Evolutionary conservation across 495 filamentous ascomycete species (phyloP).

Genomic region (Acidiella bohemica): DNA sequence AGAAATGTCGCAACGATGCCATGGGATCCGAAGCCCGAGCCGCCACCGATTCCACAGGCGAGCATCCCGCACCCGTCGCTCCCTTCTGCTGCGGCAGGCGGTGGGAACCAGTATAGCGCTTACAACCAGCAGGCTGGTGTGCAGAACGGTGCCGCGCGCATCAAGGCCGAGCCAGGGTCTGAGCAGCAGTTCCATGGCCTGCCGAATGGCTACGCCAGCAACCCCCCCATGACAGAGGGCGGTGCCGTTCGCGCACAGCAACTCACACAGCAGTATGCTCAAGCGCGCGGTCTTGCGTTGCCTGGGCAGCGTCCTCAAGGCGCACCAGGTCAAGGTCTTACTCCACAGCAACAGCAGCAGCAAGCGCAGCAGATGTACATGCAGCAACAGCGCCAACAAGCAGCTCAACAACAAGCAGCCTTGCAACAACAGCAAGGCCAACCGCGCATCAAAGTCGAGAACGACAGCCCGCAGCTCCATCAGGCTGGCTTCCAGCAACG

Average conservation of each 20-base stretch:
- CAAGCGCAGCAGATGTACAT: constrained; percentile 33
- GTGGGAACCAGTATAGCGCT: constrained; percentile 1
- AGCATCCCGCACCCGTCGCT: constrained; percentile 2
- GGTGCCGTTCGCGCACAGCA: constrained; percentile 47
- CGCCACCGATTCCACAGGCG: constrained; percentile 38
- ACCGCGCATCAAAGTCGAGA: constrained; percentile 21
- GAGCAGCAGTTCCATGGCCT: constrained; percentile 12
- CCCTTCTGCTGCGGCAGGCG: constrained; percentile 4
- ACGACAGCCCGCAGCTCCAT: constrained; percentile 7
- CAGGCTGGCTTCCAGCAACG: constrained; percentile 26
- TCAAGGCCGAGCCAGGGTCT: constrained; percentile 57
- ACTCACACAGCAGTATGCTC: constrained; percentile 49
- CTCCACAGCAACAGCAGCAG: constrained; percentile 34
- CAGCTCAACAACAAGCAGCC: constrained; percentile 25
- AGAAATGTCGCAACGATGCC: constrained; percentile 77
- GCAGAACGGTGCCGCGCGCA: constrained; percentile 33
- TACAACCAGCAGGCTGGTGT: constrained; percentile 4
- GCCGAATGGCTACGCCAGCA: constrained; percentile 29
- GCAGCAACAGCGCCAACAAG: constrained; percentile 29
- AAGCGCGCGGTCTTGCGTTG: constrained; percentile 23
- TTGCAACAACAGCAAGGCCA: constrained; percentile 21
- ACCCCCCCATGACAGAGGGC: constrained; percentile 28
- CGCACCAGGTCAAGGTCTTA: constrained; percentile 18
- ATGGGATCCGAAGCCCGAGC: constrained; percentile 66
- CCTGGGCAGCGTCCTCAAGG: constrained; percentile 34